Evolutionary conservation across 352 stramenopile genomes (phyloP).

Genomic region (Phytopythium cucurbitacearum): DNA sequence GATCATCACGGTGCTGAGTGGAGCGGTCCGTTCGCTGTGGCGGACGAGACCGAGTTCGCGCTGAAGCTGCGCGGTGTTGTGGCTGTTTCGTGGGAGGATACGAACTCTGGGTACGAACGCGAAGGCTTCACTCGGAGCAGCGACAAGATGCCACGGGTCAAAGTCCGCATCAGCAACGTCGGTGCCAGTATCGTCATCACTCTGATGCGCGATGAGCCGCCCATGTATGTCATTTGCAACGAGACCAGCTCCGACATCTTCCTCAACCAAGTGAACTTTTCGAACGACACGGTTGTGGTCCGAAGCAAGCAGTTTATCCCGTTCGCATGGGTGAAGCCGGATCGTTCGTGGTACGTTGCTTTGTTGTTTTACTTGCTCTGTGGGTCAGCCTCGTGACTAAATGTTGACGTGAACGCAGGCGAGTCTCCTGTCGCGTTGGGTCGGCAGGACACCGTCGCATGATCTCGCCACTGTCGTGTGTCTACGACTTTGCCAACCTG

Average conservation of each 20-base stretch:
- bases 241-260: slow-evolving; percentile 72
- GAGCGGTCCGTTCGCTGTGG: slow-evolving; percentile 76
- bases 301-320: slow-evolving; percentile 67
- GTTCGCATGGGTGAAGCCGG: slow-evolving; percentile 78
- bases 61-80: slow-evolving; percentile 68
- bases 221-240: slow-evolving; percentile 86
- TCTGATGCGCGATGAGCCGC: slow-evolving; percentile 65
- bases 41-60: slow-evolving; percentile 86
- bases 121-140: slow-evolving; percentile 40
- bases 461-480: slow-evolving; percentile 49
- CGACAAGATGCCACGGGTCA: slow-evolving; percentile 58
- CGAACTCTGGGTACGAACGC: slow-evolving; percentile 25
- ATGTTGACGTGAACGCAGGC: slow-evolving; percentile 17
- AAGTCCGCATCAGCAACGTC: slow-evolving; percentile 72
- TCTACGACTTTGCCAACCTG: slow-evolving; percentile 86
- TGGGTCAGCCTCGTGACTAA: neutral
- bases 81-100: slow-evolving; percentile 40
- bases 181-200: slow-evolving; percentile 81
- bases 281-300: slow-evolving; percentile 59
- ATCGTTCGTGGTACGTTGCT: slow-evolving; percentile 55
- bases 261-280: slow-evolving; percentile 65
- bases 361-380: slow-evolving; percentile 4
- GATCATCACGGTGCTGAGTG: slow-evolving; percentile 68
- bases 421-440: slow-evolving; percentile 65
- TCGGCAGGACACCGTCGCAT: slow-evolving; percentile 40